Base-by-base conservation (phyloP, 176 grass and related monocot species). In the Hordeum vulgare region DNA sequence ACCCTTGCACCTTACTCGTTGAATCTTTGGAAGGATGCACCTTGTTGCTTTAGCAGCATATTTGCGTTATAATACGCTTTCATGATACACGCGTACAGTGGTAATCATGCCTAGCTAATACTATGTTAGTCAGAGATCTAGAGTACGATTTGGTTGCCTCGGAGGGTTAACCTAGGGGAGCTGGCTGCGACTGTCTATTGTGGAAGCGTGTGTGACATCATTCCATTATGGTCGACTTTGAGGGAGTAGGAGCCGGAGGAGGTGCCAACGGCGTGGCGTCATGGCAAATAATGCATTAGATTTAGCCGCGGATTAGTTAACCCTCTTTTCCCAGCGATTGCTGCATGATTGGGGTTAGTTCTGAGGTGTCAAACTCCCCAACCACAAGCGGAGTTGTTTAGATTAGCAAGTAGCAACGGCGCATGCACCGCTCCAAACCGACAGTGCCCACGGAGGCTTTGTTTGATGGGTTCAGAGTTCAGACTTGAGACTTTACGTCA, bases 241-340 rank as follows among this genome's bases (percentile, higher is more conserved):
- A 49, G 14, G 9, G 11, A 11, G 45, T 49, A 17, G 66, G 60
- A 57, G 8, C 37, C 44, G 67, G 60, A 29, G 35, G 31, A 0
- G 70, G 64, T 39, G 34, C 68, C 80, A 71, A 45, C 86, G 65
- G 79, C 31, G 31, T 33, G 31, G 31, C 74, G 74, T 86, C 83
- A 90, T 58, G 26, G 27, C 79, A 20, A 90, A 90, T 90, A 90
- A 90, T 90, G 57, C 66, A 82, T 25, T 86, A 81, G 33, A 90
- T 72, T 89, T 76, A 86, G 83, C 25, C 7, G 31, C 4, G 31
- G 31, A 33, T 33, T 33, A 33, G 31, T 33, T 33, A 33, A 33
- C 17, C 31, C 31, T 33, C 13, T 2, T 58, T 77, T 71, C 77
- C 88, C 25, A 5, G 41, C 35, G n/a, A 2, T 33, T 33, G 76